phyloP scores from a whole-genome alignment of 2,329 filamentous ascomycete genomes.

The Verticillium tricorpus region DNA sequence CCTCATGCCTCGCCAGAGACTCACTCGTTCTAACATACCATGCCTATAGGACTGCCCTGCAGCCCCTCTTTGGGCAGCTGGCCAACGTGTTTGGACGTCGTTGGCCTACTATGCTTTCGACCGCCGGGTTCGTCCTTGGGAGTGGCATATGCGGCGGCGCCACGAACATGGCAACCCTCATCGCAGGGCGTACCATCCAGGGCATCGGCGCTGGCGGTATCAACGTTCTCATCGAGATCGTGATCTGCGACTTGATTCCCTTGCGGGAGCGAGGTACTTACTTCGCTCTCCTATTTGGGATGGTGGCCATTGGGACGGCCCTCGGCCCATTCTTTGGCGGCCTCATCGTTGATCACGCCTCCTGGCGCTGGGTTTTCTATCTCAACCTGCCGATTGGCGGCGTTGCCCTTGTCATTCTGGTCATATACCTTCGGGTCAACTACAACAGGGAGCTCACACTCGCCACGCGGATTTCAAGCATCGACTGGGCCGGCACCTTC shows the following conservation, averaged over 20 bases:
- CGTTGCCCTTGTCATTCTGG: constrained; percentile 13
- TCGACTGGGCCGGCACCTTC: constrained; percentile 37
- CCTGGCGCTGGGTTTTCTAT: constrained; percentile 42
- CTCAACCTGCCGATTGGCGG: constrained; percentile 30
- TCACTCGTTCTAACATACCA: no score
- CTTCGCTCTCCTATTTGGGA: constrained; percentile 22
- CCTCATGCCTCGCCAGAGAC: no score
- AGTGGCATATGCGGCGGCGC: constrained; percentile 16
- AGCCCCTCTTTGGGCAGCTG: constrained; percentile 18
- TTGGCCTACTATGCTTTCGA: constrained; percentile 11
- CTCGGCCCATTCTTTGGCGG: constrained; percentile 28
- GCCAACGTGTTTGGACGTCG: constrained; percentile 20
- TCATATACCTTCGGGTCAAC: constrained; percentile 18
- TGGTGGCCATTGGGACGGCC: constrained; percentile 26
- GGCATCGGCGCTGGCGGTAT: constrained; percentile 25
- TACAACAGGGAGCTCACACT: constrained; percentile 12
- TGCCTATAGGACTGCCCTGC: constrained; percentile 14
- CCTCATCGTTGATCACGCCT: constrained; percentile 17
- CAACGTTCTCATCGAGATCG: constrained; percentile 15
- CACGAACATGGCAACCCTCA: constrained; percentile 30
- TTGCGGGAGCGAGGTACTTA: constrained; percentile 39
- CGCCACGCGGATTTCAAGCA: constrained; percentile 11
- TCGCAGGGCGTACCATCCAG: constrained; percentile 37
- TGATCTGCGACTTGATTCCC: constrained; percentile 41
- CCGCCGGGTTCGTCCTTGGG: constrained; percentile 17